A percentile compares a stretch with the other conserved stretches of the same genome.
These are phyloP conservation scores for Trypanosoma scelopori DNA, from an alignment of 208 protist species.

Conservation along the genomic window DNA sequence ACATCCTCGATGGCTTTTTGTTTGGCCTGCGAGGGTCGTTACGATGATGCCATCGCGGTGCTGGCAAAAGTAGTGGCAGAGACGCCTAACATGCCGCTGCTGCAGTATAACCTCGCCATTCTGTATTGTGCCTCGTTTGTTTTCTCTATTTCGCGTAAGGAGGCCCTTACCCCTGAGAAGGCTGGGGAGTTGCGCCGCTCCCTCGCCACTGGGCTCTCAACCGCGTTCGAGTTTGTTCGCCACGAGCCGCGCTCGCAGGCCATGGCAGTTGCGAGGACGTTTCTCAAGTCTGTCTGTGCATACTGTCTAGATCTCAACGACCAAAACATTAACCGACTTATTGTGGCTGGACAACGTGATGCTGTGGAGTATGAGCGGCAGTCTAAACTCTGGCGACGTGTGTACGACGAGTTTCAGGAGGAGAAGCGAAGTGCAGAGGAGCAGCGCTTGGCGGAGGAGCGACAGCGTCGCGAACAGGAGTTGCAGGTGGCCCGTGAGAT, in stretches of 20 bases:
- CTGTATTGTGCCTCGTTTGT: constrained; percentile 74
- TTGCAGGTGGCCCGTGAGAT: constrained; percentile 36
- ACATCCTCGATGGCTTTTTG: constrained; percentile 73
- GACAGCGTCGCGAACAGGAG: constrained; percentile 40
- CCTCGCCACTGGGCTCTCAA: constrained; percentile 39
- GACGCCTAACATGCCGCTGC: constrained; percentile 40
- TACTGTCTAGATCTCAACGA: constrained; percentile 64
- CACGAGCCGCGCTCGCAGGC: constrained; percentile 19
- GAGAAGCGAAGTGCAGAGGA: constrained; percentile 41
- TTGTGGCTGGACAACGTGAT: constrained; percentile 45
- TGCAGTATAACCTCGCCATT: constrained; percentile 73
- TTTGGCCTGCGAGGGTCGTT: constrained; percentile 53
- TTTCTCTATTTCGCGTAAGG: constrained; percentile 31
- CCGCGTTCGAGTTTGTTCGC: constrained; percentile 35
- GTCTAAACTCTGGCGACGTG: constrained; percentile 44
- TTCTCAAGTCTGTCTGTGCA: constrained; percentile 44
- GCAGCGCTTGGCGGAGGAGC: constrained; percentile 33
- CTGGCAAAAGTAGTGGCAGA: constrained; percentile 33
- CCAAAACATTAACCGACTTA: constrained; percentile 38
- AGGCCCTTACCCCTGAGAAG: constrained; percentile 37
- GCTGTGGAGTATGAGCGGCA: constrained; percentile 40
- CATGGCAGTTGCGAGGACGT: constrained; percentile 29
- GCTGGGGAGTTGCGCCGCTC: constrained; percentile 41
- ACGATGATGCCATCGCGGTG: constrained; percentile 57
- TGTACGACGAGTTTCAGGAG: constrained; percentile 39